Conservation (phyloP, 305 asterid genomes). For the Fraxinus nigra region DNA sequence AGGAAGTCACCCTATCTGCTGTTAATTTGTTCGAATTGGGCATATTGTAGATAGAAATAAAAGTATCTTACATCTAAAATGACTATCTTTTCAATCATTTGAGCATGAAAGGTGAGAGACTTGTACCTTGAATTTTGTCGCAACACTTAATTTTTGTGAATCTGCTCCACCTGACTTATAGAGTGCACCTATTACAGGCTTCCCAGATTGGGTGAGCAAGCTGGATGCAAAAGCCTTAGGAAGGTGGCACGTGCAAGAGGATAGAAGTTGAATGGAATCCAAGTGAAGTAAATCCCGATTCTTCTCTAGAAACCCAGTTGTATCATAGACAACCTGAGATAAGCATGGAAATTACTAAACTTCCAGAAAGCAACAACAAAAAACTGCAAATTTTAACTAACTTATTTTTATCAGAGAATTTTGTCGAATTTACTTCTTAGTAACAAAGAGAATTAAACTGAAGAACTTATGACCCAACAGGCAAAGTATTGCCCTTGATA, state of each 20-base stretch:
- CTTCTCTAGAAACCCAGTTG: conserved; percentile 93
- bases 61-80: not conserved
- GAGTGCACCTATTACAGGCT: conserved; percentile 81
- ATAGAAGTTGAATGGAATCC: conserved; percentile 88
- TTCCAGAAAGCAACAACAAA: conserved; percentile 5
- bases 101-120: not conserved
- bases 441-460: not conserved
- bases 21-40: not conserved
- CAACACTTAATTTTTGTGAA: conserved; percentile 92
- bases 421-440: not conserved
- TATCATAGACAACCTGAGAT: conserved; percentile 83
- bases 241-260: conserved; percentile 85
- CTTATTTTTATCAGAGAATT: not conserved
- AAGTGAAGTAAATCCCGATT: conserved; percentile 91
- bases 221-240: conserved; percentile 88
- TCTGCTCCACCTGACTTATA: conserved; percentile 97
- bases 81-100: conserved; percentile 5
- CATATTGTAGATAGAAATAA: not conserved
- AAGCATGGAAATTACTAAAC: conserved; percentile 9
- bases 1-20: not conserved
- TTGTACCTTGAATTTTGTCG: conserved; percentile 86
- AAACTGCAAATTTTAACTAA: not conserved
- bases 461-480: not conserved
- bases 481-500: not conserved
- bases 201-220: conserved; percentile 83